Base-by-base conservation (phyloP, 495 filamentous ascomycete species). In the Lophium mytilinum region DNA sequence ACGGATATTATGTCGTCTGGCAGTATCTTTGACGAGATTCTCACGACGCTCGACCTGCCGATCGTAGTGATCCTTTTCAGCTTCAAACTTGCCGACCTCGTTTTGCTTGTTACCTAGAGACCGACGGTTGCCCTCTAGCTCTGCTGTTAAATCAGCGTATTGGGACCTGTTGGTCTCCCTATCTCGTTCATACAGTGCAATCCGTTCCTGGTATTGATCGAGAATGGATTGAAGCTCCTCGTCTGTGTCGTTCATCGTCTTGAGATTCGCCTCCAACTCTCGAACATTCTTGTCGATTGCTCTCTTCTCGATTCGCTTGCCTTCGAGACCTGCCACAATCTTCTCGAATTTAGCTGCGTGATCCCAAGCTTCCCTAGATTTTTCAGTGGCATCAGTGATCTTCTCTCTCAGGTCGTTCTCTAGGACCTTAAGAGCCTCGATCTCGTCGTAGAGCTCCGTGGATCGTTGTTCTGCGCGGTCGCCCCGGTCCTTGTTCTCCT, bases 61-160 rank as follows among this genome's bases (percentile, higher is more conserved):
- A 66, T 96, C 89, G 63, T 92, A 90, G 58, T 85, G 86, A 64
- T 85, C 83, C 69, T 90, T 88, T 67, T 96, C 83, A 8, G 91
- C 90, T 69, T 93, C 83, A 64, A 83, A 83, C 65, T 84, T 89
- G 33, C 93, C 93, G 62, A 83, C 78, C 67, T 96, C 93, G 12
- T 84, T 82, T 45, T 89, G 83, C 69, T 95, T 96, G 39, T 73
- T 69, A 3, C 82, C 83, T 24, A 91, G 72, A 9, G 75, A 66
- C 19, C 75, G 69, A 8, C 86, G 82, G 37, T 72, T 69, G 1
- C 71, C 65, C 45, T 86, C 80, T 4, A 92, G 80, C 19, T 80
- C 78, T 14, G 75, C 70, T 50, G 82, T 80, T 14, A 94, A 76
- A 30, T 84, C 78, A 53, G 77, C 71, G 62, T 88, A 89, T 39